Base-by-base conservation (phyloP, 2,329 filamentous ascomycete genomes). In the Pseudogymnoascus sp. region DNA sequence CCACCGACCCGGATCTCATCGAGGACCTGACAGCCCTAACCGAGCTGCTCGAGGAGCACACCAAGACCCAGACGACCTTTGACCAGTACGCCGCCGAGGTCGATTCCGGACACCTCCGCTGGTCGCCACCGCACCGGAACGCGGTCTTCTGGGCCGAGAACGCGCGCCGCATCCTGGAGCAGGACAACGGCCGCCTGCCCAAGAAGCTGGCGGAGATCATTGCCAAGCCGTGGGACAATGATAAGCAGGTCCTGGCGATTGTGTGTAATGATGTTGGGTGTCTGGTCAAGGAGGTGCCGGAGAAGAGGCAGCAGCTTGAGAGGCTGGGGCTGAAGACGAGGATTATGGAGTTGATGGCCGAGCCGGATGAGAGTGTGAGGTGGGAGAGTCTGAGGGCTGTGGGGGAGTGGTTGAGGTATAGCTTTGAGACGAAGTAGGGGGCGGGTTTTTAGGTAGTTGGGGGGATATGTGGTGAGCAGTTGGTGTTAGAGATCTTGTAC, bases 341-440 rank as follows among this genome's bases (percentile, higher is more conserved):
- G 64, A 84, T 90, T 42, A 89, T 91, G 87, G 85, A 86, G 71
- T 74, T 90, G 69, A 90, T 91, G 88, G 80, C 82, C 64, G 85
- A 89, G 73, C 79, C 82, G 66, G 87, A 90, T 71, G 87, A 90
- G 75, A 80, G 79, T 44, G 87, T 91, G 21, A 77, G 88, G 69
- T 90, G 87, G 87, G 88, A 91, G 77, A 88, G 85, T 73, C 76
- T 91, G 77, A 84, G 86, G 69, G 87, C 88, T 33, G 85, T 90
- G 23, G 87, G 88, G 19, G 88, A 89, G 74, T 91, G 88, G 87
- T 76, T 91, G 74, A 82, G 87, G 70, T 90, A 90, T 78, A 88
- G 80, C 65, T 87, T 87, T 74, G 83, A 86, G 62, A 73, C 71
- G 38, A 73, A 73, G 63, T 73, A 64, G 40, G 47, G 0, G n/a